A percentile compares a stretch with the other conserved stretches of the same genome.
These are phyloP conservation scores for Hyparrhenia diplandra DNA, from an alignment of 176 grass and related monocot genomes.

Conservation along the genomic window DNA sequence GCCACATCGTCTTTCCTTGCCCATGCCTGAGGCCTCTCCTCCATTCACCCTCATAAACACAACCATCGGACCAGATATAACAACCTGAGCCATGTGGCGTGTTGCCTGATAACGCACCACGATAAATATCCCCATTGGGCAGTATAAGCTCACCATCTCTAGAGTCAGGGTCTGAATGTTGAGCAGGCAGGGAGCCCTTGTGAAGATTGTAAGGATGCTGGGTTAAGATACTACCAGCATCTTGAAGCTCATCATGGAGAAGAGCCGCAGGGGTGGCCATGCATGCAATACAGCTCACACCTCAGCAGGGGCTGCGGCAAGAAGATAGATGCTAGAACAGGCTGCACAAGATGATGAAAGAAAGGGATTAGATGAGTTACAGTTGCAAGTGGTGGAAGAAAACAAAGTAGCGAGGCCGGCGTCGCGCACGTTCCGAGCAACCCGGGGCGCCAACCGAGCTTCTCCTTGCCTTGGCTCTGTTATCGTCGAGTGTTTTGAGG, in stretches of 20 bases:
- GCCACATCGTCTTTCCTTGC: slow-evolving; percentile 69
- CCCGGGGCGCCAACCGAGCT: too few relatives aligned
- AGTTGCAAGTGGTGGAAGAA: neutral
- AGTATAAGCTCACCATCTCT: slow-evolving; percentile 49
- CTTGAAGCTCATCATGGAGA: slow-evolving; percentile 37
- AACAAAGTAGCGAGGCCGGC: too few relatives aligned
- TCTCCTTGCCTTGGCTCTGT: too few relatives aligned
- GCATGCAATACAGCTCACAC: slow-evolving; percentile 41
- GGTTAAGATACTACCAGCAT: neutral
- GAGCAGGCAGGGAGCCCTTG: neutral
- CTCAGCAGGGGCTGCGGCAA: neutral
- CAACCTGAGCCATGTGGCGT: slow-evolving; percentile 67
- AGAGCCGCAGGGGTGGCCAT: slow-evolving; percentile 66
- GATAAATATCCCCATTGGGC: slow-evolving; percentile 62
- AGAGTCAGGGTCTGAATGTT: slow-evolving; percentile 41
- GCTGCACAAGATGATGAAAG: neutral
- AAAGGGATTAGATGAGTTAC: neutral
- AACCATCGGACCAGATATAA: slow-evolving; percentile 74
- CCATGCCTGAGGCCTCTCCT: slow-evolving; percentile 77
- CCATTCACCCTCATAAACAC: slow-evolving; percentile 77
- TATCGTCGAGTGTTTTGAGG: too few relatives aligned
- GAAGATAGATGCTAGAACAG: neutral
- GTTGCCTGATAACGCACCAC: slow-evolving; percentile 54
- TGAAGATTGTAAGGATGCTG: neutral
- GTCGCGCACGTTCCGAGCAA: too few relatives aligned